Percentiles rank a stretch among this genome's conserved stretches.
These are phyloP conservation scores for Chenopodium album DNA, from an alignment of 148 eudicot genomes.

Conservation along the genomic window DNA sequence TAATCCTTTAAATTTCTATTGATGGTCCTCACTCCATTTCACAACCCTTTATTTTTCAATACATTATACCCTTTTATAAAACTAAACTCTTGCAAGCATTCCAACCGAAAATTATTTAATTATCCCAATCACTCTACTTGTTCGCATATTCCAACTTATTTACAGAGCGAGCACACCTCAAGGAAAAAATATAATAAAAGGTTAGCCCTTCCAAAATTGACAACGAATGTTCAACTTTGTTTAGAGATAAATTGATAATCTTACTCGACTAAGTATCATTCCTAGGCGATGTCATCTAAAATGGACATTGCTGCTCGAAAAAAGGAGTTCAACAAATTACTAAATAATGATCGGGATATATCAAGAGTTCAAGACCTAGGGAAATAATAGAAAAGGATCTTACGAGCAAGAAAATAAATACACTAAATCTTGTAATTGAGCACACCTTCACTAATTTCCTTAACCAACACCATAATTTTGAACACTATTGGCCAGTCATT, in stretches of 20 bases:
- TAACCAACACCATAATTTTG: slow-evolving; percentile 32
- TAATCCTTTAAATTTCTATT: too few species aligned
- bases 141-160: too few species aligned
- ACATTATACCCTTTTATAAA: too few species aligned
- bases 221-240: not conserved
- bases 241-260: not conserved
- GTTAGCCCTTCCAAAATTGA: not conserved
- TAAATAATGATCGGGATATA: slow-evolving; percentile 49
- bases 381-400: slow-evolving; percentile 41
- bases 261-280: slow-evolving; percentile 61
- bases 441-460: slow-evolving; percentile 33
- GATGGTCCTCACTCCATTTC: too few species aligned
- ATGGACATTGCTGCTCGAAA: slow-evolving; percentile 68
- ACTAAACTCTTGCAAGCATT: too few species aligned
- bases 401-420: slow-evolving; percentile 31
- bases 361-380: slow-evolving; percentile 29
- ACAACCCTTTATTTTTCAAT: too few species aligned
- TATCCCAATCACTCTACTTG: too few species aligned
- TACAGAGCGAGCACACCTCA: slow-evolving; percentile 40
- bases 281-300: slow-evolving; percentile 63
- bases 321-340: slow-evolving; percentile 43
- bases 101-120: too few species aligned
- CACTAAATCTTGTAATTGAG: slow-evolving; percentile 33
- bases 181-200: not conserved
- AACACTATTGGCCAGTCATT: slow-evolving; percentile 54